Evolutionary conservation across 768 basidiomycete genomes (phyloP).

Genomic region (Chalciporus sphaerocephalus): DNA sequence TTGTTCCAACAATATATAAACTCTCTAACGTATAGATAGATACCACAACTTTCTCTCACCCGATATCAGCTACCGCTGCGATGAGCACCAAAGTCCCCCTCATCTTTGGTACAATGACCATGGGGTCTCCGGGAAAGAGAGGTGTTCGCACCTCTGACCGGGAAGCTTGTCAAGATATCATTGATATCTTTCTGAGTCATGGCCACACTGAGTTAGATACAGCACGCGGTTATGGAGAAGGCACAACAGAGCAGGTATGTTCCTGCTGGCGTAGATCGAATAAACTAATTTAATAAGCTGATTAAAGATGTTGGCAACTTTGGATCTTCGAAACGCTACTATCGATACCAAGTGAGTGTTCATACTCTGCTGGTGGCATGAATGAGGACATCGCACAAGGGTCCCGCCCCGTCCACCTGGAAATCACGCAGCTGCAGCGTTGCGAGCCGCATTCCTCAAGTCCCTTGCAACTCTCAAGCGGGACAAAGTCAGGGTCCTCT

Average conservation of each 20-base stretch:
- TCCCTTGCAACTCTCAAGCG: slow-evolving; percentile 27
- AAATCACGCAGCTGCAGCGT: slow-evolving; percentile 26
- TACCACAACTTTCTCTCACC: too few relatives aligned
- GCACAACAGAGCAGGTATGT: slow-evolving; percentile 46
- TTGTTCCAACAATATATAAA: too few relatives aligned
- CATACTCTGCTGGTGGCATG: neutral
- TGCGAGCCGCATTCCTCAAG: slow-evolving; percentile 26
- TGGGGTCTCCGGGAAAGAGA: too few relatives aligned
- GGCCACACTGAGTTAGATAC: slow-evolving; percentile 46
- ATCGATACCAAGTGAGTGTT: slow-evolving; percentile 41
- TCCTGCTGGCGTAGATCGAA: too few relatives aligned
- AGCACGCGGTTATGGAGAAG: slow-evolving; percentile 42
- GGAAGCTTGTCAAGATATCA: slow-evolving; percentile 37
- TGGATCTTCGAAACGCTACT: slow-evolving; percentile 36
- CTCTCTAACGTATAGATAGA: neutral
- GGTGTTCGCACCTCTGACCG: slow-evolving; percentile 31
- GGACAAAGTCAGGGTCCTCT: slow-evolving; percentile 32
- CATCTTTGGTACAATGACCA: slow-evolving; percentile 35
- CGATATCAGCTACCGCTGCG: too few relatives aligned
- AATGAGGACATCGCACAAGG: slow-evolving; percentile 10
- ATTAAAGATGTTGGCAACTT: slow-evolving; percentile 33
- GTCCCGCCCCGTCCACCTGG: slow-evolving; percentile 29
- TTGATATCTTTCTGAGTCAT: slow-evolving; percentile 38
- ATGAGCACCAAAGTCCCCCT: slow-evolving; percentile 20
- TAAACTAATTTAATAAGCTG: neutral